Base-by-base conservation (phyloP, 164 flowering plant genomes). In the Pachysandra terminalis region DNA sequence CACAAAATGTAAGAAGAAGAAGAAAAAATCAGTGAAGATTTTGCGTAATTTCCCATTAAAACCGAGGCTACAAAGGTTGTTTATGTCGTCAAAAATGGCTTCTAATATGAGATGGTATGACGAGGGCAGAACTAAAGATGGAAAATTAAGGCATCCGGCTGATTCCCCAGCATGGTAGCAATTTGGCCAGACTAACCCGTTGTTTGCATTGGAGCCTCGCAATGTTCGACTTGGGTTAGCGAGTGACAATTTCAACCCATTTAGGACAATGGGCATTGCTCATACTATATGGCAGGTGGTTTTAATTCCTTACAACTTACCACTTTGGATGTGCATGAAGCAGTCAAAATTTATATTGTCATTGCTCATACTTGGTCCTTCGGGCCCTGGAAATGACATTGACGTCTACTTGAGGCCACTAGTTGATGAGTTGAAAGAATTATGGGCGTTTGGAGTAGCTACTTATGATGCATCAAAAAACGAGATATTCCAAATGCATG, bases 191-290 rank as follows among this genome's bases (percentile, higher is more conserved):
- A 0, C 0, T 0, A 23, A 63, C 28, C 55, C 54, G 0, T 4
- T 23, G 10, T 76, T 79, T 66, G 53, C 73, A 4, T 0, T 15
- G 21, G 74, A 80, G 3, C 45, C 69, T 14, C 57, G 60, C 1
- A 80, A 68, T 66, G 56, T 80, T 7, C 32, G 75, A 53, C 37
- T 73, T 19, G 75, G 77, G 0, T 45, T 77, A 21, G 74, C 81
- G 26, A 19, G 37, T 37, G 76, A 78, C 71, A 74, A 71, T 0
- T 71, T 78, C n/a, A 81, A 75, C 56, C 79, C 78, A 0, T 75
- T 72, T 71, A n/a, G 69, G 0, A 66, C 51, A 1, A 71, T 78
- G 73, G 66, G 66, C 24, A 52, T 14, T 5, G n/a, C 71, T 8
- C 28, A 70, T 6, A 74, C 52, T 28, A 56, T 22, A 16, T 74